Conservation (phyloP, 164 flowering plant genomes). For the Dillenia suffruticosa region DNA sequence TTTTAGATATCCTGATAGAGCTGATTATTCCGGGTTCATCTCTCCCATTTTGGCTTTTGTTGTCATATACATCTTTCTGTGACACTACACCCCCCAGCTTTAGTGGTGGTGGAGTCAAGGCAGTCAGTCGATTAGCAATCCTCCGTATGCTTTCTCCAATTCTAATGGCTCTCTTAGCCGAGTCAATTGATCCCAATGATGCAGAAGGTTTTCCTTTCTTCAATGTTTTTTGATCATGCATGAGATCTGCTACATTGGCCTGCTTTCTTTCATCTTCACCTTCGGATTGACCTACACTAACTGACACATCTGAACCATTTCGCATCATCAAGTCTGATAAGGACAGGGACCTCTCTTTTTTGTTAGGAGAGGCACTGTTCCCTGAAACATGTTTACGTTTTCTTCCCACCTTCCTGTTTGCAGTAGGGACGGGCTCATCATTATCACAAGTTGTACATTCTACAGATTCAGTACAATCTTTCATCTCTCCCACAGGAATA, state of each 20-base stretch:
- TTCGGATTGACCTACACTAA: conserved; percentile 15
- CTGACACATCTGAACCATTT: neutral
- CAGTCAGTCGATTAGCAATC: conserved; percentile 61
- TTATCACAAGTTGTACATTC: conserved; percentile 8
- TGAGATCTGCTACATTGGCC: conserved; percentile 14
- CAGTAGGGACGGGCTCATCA: conserved; percentile 13
- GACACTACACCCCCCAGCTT: no score
- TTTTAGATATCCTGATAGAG: conserved; percentile 6
- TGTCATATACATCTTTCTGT: no score
- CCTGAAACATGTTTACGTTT: conserved; percentile 24
- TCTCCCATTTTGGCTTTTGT: no score
- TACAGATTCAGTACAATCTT: neutral
- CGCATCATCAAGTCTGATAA: conserved; percentile 28
- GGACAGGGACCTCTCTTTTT: conserved; percentile 30
- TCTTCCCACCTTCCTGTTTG: conserved; percentile 15
- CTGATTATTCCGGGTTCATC: no score
- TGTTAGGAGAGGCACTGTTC: conserved; percentile 14
- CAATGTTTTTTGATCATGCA: conserved; percentile 15
- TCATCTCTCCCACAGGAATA: neutral
- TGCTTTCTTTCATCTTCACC: conserved; percentile 11
- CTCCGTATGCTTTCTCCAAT: conserved; percentile 76
- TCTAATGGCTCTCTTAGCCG: conserved; percentile 29
- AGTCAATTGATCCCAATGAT: conserved; percentile 1
- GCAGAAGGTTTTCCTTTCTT: conserved; percentile 13
- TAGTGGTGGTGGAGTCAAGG: conserved; percentile 20